These are phyloP conservation scores for Ramaria sp. DNA, from an alignment of 768 basidiomycete genomes.

Conservation along the genomic window DNA sequence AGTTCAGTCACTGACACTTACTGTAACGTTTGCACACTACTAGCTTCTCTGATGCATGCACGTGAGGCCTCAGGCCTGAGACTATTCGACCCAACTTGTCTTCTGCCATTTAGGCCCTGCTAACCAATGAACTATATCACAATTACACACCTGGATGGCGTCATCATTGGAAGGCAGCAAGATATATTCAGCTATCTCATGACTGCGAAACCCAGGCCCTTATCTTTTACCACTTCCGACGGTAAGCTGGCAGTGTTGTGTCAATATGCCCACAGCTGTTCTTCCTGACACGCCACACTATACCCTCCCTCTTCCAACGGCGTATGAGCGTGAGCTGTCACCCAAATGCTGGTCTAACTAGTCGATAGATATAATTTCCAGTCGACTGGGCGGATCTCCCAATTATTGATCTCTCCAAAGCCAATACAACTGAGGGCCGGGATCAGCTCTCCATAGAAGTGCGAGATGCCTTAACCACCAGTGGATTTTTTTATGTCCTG, in stretches of 20 bases:
- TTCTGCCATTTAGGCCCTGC: no score
- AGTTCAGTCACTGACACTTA: no score
- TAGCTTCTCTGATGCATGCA: no score
- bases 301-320: slow-evolving; percentile 24
- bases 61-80: no score
- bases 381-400: slow-evolving; percentile 42
- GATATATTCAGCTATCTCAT: no score
- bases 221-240: no score
- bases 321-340: slow-evolving; percentile 22
- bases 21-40: background rate
- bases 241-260: background rate
- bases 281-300: slow-evolving; percentile 29
- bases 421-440: slow-evolving; percentile 27
- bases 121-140: background rate
- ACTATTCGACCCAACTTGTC: no score
- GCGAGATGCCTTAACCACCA: slow-evolving; percentile 32
- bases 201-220: no score
- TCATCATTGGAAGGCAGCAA: no score
- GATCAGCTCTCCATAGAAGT: slow-evolving; percentile 28
- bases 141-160: no score
- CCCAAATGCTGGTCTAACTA: no score
- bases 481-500: slow-evolving; percentile 38
- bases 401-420: slow-evolving; percentile 39
- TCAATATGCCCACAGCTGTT: background rate
- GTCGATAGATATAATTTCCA: slow-evolving; percentile 11